A percentile compares a stretch with the other conserved stretches of the same genome.
These are phyloP conservation scores for Colletotrichum costaricense DNA, from an alignment of 2,329 filamentous ascomycete genomes.

Conservation along the genomic window DNA sequence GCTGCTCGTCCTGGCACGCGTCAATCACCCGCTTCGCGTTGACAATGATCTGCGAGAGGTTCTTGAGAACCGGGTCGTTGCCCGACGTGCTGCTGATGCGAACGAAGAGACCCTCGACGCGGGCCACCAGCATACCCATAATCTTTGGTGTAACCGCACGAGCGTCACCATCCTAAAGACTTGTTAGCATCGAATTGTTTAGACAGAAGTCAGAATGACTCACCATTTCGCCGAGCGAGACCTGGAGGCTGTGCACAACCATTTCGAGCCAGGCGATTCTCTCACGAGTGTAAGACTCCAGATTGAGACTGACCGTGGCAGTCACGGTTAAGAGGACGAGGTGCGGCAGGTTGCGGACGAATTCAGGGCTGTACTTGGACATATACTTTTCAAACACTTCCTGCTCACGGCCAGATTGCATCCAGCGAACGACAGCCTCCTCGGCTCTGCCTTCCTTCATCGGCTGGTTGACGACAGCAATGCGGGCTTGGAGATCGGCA, in stretches of 20 bases:
- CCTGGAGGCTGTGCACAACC: slow-evolving; percentile 65
- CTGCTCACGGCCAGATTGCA: slow-evolving; percentile 71
- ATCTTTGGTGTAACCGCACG: slow-evolving; percentile 67
- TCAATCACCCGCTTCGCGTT: slow-evolving; percentile 47
- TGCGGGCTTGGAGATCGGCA: slow-evolving; percentile 64
- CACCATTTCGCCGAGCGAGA: slow-evolving; percentile 61
- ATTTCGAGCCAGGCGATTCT: slow-evolving; percentile 71
- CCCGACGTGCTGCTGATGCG: slow-evolving; percentile 60
- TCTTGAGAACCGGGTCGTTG: slow-evolving; percentile 59
- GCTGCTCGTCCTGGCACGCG: slow-evolving; percentile 29
- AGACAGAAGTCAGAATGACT: slow-evolving; percentile 43
- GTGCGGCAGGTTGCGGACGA: slow-evolving; percentile 68
- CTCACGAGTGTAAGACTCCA: slow-evolving; percentile 65
- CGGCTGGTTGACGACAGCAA: slow-evolving; percentile 69
- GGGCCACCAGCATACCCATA: slow-evolving; percentile 63
- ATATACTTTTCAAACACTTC: slow-evolving; percentile 71
- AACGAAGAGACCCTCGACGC: slow-evolving; percentile 64
- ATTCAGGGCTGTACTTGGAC: slow-evolving; percentile 60
- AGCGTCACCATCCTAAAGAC: slow-evolving; percentile 62
- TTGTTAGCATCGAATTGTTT: slow-evolving; percentile 40
- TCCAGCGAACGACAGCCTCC: slow-evolving; percentile 73
- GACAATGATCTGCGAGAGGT: slow-evolving; percentile 56
- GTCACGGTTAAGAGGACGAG: slow-evolving; percentile 73
- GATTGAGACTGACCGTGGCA: slow-evolving; percentile 70
- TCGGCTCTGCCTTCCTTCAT: slow-evolving; percentile 73